Conservation (phyloP, 495 filamentous ascomycete genomes). For the Talaromyces trachyspermus region DNA sequence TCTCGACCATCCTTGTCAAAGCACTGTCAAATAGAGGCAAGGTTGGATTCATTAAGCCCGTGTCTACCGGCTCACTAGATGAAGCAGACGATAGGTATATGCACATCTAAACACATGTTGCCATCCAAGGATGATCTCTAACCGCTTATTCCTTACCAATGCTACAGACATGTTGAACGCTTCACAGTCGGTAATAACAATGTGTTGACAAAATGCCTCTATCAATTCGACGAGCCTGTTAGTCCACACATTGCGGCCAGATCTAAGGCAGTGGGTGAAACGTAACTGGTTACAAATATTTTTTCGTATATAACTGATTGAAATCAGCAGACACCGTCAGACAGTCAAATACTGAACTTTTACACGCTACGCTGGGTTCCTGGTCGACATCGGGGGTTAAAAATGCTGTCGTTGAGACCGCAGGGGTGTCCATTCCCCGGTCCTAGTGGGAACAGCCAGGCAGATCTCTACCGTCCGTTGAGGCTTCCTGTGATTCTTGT, state of each 20-base stretch:
- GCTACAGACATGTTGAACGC: constrained; percentile 48
- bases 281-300: constrained; percentile 1
- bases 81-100: constrained; percentile 62
- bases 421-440: constrained; percentile 73
- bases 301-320: constrained; percentile 1
- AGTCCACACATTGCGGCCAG: constrained; percentile 67
- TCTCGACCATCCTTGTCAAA: constrained; percentile 62
- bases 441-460: constrained; percentile 66
- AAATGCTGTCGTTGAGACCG: constrained; percentile 62
- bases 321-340: constrained; percentile 30
- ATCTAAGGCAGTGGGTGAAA: constrained; percentile 22
- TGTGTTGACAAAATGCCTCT: constrained; percentile 50
- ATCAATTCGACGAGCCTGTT: constrained; percentile 62
- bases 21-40: constrained; percentile 38
- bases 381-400: constrained; percentile 31
- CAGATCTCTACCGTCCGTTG: constrained; percentile 63
- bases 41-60: constrained; percentile 63
- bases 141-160: no score
- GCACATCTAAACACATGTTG: constrained; percentile 1
- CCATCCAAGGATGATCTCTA: constrained; percentile 1
- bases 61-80: constrained; percentile 60
- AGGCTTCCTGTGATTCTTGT: constrained; percentile 65
- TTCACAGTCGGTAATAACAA: constrained; percentile 37
- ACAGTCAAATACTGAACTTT: constrained; percentile 38
- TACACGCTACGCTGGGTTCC: constrained; percentile 37